Conservation (phyloP, 2,329 filamentous ascomycete species). For the Trichoderma lentiforme region DNA sequence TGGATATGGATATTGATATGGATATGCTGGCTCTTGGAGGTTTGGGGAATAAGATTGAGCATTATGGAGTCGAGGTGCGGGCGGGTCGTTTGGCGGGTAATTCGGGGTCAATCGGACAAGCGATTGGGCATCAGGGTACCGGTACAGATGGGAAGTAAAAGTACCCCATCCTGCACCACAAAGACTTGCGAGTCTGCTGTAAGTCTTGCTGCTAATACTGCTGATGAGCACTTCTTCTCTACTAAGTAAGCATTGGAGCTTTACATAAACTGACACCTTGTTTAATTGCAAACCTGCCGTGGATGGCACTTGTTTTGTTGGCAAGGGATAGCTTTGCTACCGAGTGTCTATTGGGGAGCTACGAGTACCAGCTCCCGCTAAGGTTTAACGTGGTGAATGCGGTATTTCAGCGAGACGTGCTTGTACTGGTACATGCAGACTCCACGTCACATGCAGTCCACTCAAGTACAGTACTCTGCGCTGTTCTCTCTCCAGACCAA, state of each 20-base stretch:
- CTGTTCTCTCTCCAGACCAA: not conserved
- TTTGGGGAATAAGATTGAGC: not conserved
- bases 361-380: not conserved
- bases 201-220: not conserved
- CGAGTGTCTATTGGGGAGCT: not conserved
- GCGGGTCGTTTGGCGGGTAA: not conserved
- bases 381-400: not conserved
- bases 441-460: slow-evolving; percentile 5
- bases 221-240: not conserved
- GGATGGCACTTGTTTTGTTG: not conserved
- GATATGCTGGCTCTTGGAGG: not conserved
- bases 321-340: not conserved
- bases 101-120: not conserved
- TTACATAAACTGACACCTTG: not conserved
- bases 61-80: too few species aligned
- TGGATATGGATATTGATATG: not conserved
- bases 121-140: not conserved
- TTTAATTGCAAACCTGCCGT: not conserved
- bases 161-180: not conserved
- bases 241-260: not conserved
- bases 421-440: not conserved
- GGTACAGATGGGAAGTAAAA: not conserved
- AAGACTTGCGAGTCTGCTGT: not conserved
- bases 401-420: not conserved
- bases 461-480: not conserved